Conservation (phyloP, 2,329 filamentous ascomycete species). For the Penicillium sp. region DNA sequence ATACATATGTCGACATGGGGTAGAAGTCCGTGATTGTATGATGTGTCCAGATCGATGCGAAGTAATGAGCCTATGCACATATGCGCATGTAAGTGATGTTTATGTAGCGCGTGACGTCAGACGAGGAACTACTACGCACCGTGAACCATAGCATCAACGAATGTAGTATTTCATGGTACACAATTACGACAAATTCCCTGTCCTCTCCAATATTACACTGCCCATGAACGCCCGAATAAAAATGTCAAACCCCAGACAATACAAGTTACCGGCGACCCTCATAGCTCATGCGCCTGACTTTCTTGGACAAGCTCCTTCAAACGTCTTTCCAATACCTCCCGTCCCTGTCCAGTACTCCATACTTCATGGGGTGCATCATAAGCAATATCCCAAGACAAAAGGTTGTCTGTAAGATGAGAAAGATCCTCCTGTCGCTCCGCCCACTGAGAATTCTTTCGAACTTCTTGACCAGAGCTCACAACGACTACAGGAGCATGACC, state of each 20-base stretch:
- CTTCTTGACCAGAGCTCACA: conserved; percentile 75
- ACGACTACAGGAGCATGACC: conserved; percentile 74
- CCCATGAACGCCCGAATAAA: neutral
- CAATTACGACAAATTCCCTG: neutral
- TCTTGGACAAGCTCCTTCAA: conserved; percentile 64
- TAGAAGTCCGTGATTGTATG: neutral
- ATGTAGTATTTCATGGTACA: neutral
- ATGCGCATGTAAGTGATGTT: neutral
- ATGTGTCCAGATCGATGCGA: neutral
- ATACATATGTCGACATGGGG: neutral
- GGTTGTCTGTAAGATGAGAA: conserved; percentile 73
- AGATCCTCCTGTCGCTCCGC: conserved; percentile 81
- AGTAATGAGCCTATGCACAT: neutral
- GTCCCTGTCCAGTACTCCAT: conserved; percentile 74
- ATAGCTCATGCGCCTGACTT: conserved; percentile 9
- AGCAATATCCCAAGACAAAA: conserved; percentile 84
- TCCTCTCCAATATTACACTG: neutral
- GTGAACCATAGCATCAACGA: neutral
- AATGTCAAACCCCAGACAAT: neutral
- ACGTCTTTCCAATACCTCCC: conserved; percentile 74
- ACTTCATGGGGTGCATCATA: conserved; percentile 81
- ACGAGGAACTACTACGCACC: too few relatives aligned
- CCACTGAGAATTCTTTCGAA: conserved; percentile 70
- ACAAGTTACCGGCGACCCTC: neutral
- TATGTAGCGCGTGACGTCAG: neutral